Conservation (phyloP, 495 filamentous ascomycete genomes). For the Penicillium macrosclerotiorum region DNA sequence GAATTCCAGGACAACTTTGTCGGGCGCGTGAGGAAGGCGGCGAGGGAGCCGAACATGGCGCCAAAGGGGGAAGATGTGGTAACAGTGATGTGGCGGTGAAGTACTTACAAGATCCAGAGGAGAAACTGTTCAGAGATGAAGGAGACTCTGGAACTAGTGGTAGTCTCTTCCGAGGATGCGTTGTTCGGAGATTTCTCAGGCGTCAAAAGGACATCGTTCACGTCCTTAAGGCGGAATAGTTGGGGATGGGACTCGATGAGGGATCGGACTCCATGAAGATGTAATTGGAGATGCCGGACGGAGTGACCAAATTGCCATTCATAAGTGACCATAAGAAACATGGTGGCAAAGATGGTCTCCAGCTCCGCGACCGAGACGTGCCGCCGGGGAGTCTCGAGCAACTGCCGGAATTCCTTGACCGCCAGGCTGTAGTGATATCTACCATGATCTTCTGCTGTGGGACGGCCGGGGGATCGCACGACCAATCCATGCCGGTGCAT, state of each 20-base stretch:
- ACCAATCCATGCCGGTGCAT: slow-evolving; percentile 40
- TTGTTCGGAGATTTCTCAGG: slow-evolving; percentile 11
- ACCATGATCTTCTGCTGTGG: slow-evolving; percentile 37
- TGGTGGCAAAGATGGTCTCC: slow-evolving; percentile 41
- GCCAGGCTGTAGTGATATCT: slow-evolving; percentile 43
- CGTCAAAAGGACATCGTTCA: slow-evolving; percentile 32
- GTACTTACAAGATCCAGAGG: slow-evolving; percentile 39
- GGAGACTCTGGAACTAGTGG: slow-evolving; percentile 23
- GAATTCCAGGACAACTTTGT: too few species aligned
- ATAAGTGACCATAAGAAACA: slow-evolving; percentile 43
- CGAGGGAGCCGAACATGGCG: too few species aligned
- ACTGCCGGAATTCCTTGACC: slow-evolving; percentile 43
- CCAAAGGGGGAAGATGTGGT: too few species aligned
- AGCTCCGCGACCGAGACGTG: slow-evolving; percentile 29
- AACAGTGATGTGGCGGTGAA: too few species aligned
- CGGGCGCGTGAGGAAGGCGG: too few species aligned
- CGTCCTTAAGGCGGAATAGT: slow-evolving; percentile 35
- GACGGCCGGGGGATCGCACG: slow-evolving; percentile 28
- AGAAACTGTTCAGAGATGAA: slow-evolving; percentile 43
- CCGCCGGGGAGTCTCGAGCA: slow-evolving; percentile 32
- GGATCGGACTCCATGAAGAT: slow-evolving; percentile 41
- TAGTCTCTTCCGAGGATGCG: slow-evolving; percentile 10
- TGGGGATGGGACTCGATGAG: slow-evolving; percentile 39
- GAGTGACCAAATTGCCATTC: slow-evolving; percentile 46
- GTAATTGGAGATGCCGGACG: slow-evolving; percentile 40